phyloP scores from a whole-genome alignment of 441 rosid species.

The Aquilaria agallochum region DNA sequence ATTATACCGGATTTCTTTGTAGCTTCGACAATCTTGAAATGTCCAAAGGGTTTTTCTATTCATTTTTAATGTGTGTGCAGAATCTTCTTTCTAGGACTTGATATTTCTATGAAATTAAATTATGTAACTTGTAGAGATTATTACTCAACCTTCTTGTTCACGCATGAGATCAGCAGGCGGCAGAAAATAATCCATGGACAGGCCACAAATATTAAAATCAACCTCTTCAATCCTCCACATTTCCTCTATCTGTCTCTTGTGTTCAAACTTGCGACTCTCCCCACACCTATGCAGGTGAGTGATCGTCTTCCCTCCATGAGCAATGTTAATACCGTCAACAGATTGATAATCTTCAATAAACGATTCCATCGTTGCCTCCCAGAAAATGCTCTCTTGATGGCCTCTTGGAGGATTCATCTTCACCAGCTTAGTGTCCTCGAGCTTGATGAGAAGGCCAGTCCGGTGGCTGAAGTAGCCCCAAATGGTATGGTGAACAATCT shows the following conservation, averaged over 20 bases:
- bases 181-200: conserved; percentile 70
- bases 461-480: conserved; percentile 88
- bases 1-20: no score
- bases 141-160: conserved; percentile 37
- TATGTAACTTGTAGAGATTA: neutral
- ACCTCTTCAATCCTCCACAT: conserved; percentile 87
- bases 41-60: neutral
- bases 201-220: conserved; percentile 77
- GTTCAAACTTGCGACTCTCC: conserved; percentile 34
- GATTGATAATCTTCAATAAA: conserved; percentile 57
- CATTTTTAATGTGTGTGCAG: conserved; percentile 6
- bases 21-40: no score
- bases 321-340: conserved; percentile 63
- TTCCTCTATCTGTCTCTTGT: conserved; percentile 79
- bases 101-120: no score
- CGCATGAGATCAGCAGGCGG: conserved; percentile 83
- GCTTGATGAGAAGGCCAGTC: conserved; percentile 61
- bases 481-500: conserved; percentile 63
- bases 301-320: conserved; percentile 62
- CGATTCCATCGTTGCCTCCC: conserved; percentile 86
- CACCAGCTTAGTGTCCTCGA: conserved; percentile 67
- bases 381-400: conserved; percentile 43
- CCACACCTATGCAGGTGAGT: conserved; percentile 68
- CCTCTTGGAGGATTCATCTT: conserved; percentile 52
- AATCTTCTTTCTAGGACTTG: neutral